Base-by-base conservation (phyloP, 345 rosid species). In the Xanthoceras sorbifolium region DNA sequence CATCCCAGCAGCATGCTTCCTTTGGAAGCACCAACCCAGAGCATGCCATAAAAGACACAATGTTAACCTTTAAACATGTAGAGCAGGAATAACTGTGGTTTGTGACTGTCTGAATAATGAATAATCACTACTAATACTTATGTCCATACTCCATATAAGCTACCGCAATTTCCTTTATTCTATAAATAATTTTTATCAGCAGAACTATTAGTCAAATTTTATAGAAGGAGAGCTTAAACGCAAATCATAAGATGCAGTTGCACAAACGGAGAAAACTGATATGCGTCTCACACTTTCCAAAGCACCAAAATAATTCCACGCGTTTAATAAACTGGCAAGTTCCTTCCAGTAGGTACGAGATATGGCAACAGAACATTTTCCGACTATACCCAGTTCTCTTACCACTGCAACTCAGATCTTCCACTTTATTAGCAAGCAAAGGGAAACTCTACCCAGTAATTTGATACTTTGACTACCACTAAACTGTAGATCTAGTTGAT, bases 191-290 rank as follows among this genome's bases (percentile, higher is more conserved):
- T 23, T 44, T 12, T 15, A 44, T 25, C 4, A 12, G 34, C 12
- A 68, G 38, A 68, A 46, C 9, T n/a, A 22, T n/a, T 65, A 6
- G 28, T 65, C 70, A 67, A 67, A 40, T 67, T 67, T 67, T 12
- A 22, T 10, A 10, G 23, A 66, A 69, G 17, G 17, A 6, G 18
- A 3, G 23, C 57, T 69, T 26, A 9, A 48, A 28, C 38, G 17
- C 48, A 69, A 48, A 48, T 28, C 40, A 28, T 23, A 69, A 46
- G 40, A 9, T 18, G 25, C 25, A 18, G 23, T 9, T 5, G 59
- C 72, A 69, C 31, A 69, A 5, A 26, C 20, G 6, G 6, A 29
- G 7, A 69, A 18, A 32, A 46, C 25, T 15, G 18, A 69, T 28
- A 69, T 26, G 36, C 26, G 15, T 69, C 60, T 9, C 15, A 48